A percentile compares a stretch with the other conserved stretches of the same genome.
These are phyloP conservation scores for Sesbania bispinosa DNA, from an alignment of 306 rosid genomes.

Conservation along the genomic window DNA sequence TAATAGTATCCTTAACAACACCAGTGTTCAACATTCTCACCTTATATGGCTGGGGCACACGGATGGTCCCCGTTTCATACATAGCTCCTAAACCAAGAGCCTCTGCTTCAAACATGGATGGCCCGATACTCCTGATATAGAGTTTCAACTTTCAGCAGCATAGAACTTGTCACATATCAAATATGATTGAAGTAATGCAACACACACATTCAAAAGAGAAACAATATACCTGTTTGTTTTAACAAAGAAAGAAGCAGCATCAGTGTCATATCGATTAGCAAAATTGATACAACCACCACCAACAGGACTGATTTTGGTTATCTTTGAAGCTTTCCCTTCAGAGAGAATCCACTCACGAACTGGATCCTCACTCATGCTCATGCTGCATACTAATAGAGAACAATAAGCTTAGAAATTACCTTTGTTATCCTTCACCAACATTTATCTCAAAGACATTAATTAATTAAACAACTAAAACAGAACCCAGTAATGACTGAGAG, in stretches of 20 bases:
- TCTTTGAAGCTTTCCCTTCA: constrained; percentile 74
- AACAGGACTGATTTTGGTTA: constrained; percentile 68
- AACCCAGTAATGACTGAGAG: not conserved
- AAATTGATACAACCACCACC: constrained; percentile 95
- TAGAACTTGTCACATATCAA: too few species aligned
- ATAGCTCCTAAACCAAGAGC: constrained; percentile 92
- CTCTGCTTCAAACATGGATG: constrained; percentile 94
- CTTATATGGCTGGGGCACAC: constrained; percentile 91
- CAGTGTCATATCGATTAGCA: constrained; percentile 79
- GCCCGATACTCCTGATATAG: constrained; percentile 80
- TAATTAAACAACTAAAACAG: constrained; percentile 9
- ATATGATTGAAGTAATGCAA: not conserved
- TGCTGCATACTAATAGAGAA: constrained; percentile 54
- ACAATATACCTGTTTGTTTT: constrained; percentile 91
- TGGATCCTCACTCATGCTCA: constrained; percentile 80
- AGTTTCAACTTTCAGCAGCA: constrained; percentile 34
- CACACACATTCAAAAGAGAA: too few species aligned
- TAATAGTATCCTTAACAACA: not conserved
- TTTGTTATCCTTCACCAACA: not conserved
- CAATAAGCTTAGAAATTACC: constrained; percentile 6
- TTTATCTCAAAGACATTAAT: not conserved
- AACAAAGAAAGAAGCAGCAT: constrained; percentile 82
- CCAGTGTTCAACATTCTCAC: constrained; percentile 35
- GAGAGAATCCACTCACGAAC: constrained; percentile 85
- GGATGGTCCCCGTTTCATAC: constrained; percentile 68